These are phyloP conservation scores for Macrolepiota dolichaula DNA, from an alignment of 768 basidiomycete genomes.

Conservation along the genomic window DNA sequence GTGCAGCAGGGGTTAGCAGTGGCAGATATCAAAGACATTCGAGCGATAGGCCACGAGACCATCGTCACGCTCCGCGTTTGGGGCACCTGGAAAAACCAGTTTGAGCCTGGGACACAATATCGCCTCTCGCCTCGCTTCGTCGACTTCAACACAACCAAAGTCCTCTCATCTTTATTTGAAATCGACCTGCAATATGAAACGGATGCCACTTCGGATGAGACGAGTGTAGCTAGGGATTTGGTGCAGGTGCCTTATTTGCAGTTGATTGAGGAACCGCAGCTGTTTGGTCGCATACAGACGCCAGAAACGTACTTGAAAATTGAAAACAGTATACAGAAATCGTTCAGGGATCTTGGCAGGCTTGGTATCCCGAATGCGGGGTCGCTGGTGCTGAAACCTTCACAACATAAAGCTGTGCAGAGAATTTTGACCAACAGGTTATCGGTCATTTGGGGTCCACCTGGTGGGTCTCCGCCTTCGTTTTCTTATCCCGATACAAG, in stretches of 20 bases:
- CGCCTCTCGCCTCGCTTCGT: constrained; percentile 48
- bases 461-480: constrained; percentile 28
- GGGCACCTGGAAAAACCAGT: constrained; percentile 24
- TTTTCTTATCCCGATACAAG: background rate
- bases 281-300: constrained; percentile 28
- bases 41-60: constrained; percentile 26
- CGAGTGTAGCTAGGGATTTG: constrained; percentile 11
- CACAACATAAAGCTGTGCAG: constrained; percentile 42
- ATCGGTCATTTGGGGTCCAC: constrained; percentile 50
- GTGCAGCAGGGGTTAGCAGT: constrained; percentile 36
- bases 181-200: constrained; percentile 36
- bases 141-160: constrained; percentile 49
- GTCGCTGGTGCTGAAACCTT: constrained; percentile 39
- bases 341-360: constrained; percentile 34
- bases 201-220: constrained; percentile 11
- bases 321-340: constrained; percentile 34
- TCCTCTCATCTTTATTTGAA: constrained; percentile 42
- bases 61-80: constrained; percentile 37
- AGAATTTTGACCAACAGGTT: constrained; percentile 41
- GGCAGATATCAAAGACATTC: constrained; percentile 40
- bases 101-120: constrained; percentile 33
- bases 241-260: constrained; percentile 37
- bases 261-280: constrained; percentile 38
- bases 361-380: constrained; percentile 32
- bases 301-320: constrained; percentile 29